Conservation (phyloP, 306 rosid genomes). For the Cucumis sativus region DNA sequence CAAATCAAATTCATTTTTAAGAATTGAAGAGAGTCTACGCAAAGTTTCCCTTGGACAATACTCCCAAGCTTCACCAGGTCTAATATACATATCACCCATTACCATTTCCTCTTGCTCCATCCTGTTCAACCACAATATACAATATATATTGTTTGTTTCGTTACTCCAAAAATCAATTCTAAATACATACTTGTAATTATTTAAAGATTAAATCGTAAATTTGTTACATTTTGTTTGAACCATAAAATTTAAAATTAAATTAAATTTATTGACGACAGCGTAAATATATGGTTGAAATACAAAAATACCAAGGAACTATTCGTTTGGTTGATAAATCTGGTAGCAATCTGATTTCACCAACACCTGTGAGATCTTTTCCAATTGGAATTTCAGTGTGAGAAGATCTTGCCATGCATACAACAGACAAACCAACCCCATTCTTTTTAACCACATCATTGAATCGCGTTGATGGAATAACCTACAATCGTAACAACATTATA, state of each 20-base stretch:
- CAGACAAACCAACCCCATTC: conserved; percentile 60
- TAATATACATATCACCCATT: conserved; percentile 52
- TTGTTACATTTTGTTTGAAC: too few species aligned
- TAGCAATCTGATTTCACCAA: conserved; percentile 67
- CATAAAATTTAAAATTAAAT: too few species aligned
- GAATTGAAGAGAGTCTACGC: conserved; percentile 51
- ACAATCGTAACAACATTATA: conserved; percentile 18
- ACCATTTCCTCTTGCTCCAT: conserved; percentile 73
- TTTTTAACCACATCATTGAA: conserved; percentile 37
- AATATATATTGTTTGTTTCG: not conserved
- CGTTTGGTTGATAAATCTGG: conserved; percentile 76
- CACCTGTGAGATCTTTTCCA: conserved; percentile 53
- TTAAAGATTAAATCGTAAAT: too few species aligned
- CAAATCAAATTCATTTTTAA: conserved; percentile 82
- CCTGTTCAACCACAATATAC: conserved; percentile 36
- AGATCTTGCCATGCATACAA: conserved; percentile 46
- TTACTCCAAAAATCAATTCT: too few species aligned
- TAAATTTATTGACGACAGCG: not conserved
- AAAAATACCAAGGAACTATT: conserved; percentile 63
- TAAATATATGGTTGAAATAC: too few species aligned
- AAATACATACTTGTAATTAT: not conserved
- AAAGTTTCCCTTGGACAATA: conserved; percentile 82
- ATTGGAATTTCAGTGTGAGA: conserved; percentile 52
- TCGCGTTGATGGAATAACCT: conserved; percentile 71
- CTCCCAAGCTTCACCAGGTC: conserved; percentile 79